A percentile compares a stretch with the other conserved stretches of the same genome.
Evolutionary conservation across 805 yeast genomes (phyloP).

Genomic region (Teunomyces panamensis): DNA sequence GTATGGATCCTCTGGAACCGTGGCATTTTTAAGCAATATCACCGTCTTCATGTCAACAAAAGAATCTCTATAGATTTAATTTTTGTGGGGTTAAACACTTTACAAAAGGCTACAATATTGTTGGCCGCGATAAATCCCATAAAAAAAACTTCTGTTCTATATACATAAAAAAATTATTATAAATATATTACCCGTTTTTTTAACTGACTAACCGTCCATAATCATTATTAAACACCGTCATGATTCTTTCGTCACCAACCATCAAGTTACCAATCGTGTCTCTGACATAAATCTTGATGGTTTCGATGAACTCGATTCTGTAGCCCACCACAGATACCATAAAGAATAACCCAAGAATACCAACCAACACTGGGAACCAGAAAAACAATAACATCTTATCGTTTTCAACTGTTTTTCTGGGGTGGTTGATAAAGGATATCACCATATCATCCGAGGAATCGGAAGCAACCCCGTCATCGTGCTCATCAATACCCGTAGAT

Average conservation of each 20-base stretch:
- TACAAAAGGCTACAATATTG: neutral
- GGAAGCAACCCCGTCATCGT: constrained; percentile 34
- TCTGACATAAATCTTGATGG: constrained; percentile 31
- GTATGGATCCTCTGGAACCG: constrained; percentile 69
- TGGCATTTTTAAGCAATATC: constrained; percentile 67
- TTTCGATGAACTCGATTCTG: constrained; percentile 34
- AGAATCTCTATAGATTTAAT: no score
- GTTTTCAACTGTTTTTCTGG: constrained; percentile 52
- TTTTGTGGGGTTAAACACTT: neutral
- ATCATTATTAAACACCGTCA: constrained; percentile 30
- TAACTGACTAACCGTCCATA: constrained; percentile 1
- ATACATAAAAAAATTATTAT: neutral
- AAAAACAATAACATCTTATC: constrained; percentile 85
- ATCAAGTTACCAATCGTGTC: constrained; percentile 38
- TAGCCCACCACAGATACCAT: constrained; percentile 41
- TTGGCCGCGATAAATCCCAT: neutral
- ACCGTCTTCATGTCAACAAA: constrained; percentile 17
- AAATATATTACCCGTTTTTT: neutral
- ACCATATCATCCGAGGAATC: constrained; percentile 46
- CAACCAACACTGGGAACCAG: constrained; percentile 79
- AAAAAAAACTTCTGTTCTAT: neutral
- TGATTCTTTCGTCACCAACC: constrained; percentile 43
- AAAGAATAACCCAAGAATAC: constrained; percentile 51
- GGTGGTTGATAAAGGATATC: constrained; percentile 40
- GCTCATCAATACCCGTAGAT: constrained; percentile 8